These are phyloP conservation scores for Irpex rosettiformis DNA, from an alignment of 1,284 basidiomycete genomes.

Conservation along the genomic window DNA sequence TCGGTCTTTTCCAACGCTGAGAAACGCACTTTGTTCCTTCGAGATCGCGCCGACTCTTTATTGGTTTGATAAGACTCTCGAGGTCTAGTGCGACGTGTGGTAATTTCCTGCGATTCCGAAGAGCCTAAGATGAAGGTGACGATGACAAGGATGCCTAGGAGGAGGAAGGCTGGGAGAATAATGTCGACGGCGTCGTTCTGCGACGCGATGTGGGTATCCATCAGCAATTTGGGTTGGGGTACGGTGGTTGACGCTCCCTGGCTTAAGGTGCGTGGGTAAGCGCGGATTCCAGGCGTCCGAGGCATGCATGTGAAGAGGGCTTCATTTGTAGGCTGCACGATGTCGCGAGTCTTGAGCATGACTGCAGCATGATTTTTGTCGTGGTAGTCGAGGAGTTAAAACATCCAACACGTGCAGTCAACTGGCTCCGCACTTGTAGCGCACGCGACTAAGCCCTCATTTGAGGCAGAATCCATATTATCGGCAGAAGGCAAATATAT, in stretches of 20 bases:
- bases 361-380: not conserved
- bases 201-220: not conserved
- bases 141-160: not conserved
- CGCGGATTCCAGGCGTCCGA: not conserved
- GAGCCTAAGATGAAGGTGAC: not conserved
- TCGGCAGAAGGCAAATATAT: conserved; percentile 1
- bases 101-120: not conserved
- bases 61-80: not conserved
- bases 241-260: not conserved
- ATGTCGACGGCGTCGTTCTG: not conserved
- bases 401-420: not conserved
- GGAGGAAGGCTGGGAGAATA: not conserved
- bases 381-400: not conserved
- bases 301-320: not conserved
- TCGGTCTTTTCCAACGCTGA: not conserved
- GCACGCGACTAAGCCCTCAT: not conserved
- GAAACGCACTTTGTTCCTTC: not conserved
- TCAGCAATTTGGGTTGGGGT: not conserved
- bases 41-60: not conserved
- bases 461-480: not conserved
- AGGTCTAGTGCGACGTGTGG: not conserved
- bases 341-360: not conserved
- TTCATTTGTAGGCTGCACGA: not conserved
- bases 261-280: not conserved
- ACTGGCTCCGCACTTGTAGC: not conserved